Evolutionary conservation across 768 basidiomycete species (phyloP).

Genomic region (Boletus sp.): DNA sequence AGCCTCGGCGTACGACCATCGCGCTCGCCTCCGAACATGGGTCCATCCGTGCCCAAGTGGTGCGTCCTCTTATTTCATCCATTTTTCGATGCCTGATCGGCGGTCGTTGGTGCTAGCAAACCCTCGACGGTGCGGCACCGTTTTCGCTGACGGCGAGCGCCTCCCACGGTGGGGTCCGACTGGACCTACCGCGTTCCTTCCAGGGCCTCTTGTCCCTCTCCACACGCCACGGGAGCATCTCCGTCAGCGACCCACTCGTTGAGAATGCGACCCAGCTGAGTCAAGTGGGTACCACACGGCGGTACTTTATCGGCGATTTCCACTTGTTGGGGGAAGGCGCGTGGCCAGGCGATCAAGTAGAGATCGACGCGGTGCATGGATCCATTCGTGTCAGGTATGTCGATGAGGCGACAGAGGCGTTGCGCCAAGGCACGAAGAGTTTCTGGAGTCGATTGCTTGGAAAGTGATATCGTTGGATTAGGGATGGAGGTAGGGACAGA

Average conservation of each 20-base stretch:
- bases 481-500: no score
- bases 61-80: constrained; percentile 2
- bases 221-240: constrained; percentile 16
- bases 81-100: background rate
- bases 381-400: constrained; percentile 19
- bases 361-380: constrained; percentile 16
- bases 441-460: constrained; percentile 21
- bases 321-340: constrained; percentile 6
- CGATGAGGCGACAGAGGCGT: constrained; percentile 8
- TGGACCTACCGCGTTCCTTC: constrained; percentile 23
- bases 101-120: constrained; percentile 3
- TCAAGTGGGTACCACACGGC: constrained; percentile 12
- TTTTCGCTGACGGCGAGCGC: constrained; percentile 13
- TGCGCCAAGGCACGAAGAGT: constrained; percentile 9
- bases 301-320: constrained; percentile 29
- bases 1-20: constrained; percentile 18
- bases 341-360: constrained; percentile 24
- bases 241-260: constrained; percentile 12
- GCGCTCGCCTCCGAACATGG: constrained; percentile 18
- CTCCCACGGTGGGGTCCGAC: constrained; percentile 11
- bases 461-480: background rate
- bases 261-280: constrained; percentile 20
- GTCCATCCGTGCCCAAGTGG: constrained; percentile 15
- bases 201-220: constrained; percentile 17
- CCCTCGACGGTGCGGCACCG: constrained; percentile 10